phyloP scores from a whole-genome alignment of 768 basidiomycete genomes.

The Boletus tomentosulus region DNA sequence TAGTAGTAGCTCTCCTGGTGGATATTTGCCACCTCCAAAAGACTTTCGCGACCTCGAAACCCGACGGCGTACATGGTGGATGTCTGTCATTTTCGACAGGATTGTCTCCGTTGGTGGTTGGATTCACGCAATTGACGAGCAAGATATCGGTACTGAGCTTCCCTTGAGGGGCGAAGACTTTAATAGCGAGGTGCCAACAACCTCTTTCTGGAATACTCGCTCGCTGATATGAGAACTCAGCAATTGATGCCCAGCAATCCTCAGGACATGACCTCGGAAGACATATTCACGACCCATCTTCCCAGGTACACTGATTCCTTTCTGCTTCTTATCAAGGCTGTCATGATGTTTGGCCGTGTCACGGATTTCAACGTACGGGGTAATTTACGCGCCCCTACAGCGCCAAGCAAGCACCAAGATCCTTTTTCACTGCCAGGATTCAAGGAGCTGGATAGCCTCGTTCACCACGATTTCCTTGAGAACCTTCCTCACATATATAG shows the following conservation, averaged over 20 bases:
- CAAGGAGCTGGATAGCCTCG: slow-evolving; percentile 62
- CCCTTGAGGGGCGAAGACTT: slow-evolving; percentile 75
- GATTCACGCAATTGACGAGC: slow-evolving; percentile 81
- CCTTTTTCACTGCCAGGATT: slow-evolving; percentile 68
- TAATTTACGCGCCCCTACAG: slow-evolving; percentile 61
- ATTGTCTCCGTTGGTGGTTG: slow-evolving; percentile 80
- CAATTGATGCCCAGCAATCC: slow-evolving; percentile 62
- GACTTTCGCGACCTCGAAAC: slow-evolving; percentile 73
- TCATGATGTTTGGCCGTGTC: slow-evolving; percentile 82
- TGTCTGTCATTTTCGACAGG: slow-evolving; percentile 83
- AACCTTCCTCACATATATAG: slow-evolving; percentile 67
- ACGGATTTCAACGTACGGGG: slow-evolving; percentile 82
- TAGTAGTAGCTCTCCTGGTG: slow-evolving; percentile 63
- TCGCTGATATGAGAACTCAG: slow-evolving; percentile 34
- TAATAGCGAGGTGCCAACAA: slow-evolving; percentile 56
- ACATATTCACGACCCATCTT: slow-evolving; percentile 67
- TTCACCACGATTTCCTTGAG: slow-evolving; percentile 62
- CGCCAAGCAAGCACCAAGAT: slow-evolving; percentile 68
- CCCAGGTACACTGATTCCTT: slow-evolving; percentile 81
- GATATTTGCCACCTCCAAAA: slow-evolving; percentile 77
- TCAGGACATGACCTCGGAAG: slow-evolving; percentile 61
- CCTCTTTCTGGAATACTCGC: not conserved
- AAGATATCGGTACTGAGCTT: slow-evolving; percentile 80
- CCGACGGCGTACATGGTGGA: slow-evolving; percentile 85
- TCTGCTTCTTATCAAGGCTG: slow-evolving; percentile 72